Percentiles rank a stretch among this genome's conserved stretches.
Conservation (phyloP, 441 rosid genomes). For the Erodium trifolium region DNA sequence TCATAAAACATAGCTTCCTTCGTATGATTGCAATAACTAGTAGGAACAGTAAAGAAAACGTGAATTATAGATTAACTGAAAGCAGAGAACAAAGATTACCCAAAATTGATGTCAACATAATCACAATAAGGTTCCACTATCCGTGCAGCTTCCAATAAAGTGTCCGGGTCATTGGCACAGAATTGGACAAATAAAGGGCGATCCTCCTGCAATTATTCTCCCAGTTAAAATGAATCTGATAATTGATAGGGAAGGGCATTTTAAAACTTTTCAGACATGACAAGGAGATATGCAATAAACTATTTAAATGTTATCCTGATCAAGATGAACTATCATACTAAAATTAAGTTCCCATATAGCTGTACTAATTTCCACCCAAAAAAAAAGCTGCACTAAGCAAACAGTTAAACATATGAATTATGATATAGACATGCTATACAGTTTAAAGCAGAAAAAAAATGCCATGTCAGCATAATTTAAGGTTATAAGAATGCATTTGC, state of each 20-base stretch:
- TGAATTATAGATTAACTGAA: neutral
- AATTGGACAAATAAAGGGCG: slow-evolving; percentile 92
- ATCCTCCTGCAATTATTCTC: slow-evolving; percentile 58
- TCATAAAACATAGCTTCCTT: neutral
- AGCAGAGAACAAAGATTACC: slow-evolving; percentile 31
- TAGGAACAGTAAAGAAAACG: neutral
- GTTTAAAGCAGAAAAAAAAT: no score
- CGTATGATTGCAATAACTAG: no score
- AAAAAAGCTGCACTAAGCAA: neutral
- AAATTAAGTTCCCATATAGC: neutral
- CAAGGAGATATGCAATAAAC: neutral
- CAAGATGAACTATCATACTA: neutral
- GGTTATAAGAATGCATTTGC: no score
- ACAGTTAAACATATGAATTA: no score
- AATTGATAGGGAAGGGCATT: neutral
- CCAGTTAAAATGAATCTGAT: neutral
- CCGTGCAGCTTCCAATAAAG: slow-evolving; percentile 62
- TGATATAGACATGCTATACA: no score
- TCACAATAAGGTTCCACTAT: slow-evolving; percentile 74
- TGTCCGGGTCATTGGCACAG: slow-evolving; percentile 87
- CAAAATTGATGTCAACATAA: slow-evolving; percentile 84
- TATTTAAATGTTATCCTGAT: neutral
- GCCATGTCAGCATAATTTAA: no score
- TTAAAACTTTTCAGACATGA: neutral
- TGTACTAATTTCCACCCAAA: neutral